These are phyloP conservation scores for Sphagnurus paluster DNA, from an alignment of 1,284 basidiomycete species.

Conservation along the genomic window DNA sequence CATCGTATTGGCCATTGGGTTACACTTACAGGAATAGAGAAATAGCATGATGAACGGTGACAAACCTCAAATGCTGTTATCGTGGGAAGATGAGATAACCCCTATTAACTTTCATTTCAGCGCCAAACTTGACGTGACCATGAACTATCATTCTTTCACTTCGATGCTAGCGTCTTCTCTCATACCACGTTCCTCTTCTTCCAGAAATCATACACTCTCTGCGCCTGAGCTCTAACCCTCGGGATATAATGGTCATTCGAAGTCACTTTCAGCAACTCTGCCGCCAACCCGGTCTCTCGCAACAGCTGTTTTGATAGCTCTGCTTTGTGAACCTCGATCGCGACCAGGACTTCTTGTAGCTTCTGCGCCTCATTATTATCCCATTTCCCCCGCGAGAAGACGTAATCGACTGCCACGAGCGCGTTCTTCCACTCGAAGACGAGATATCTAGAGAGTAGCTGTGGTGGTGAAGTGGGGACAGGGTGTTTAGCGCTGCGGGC, in stretches of 20 bases:
- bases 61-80: no score
- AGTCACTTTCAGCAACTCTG: conserved; percentile 18
- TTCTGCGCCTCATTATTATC: conserved; percentile 11
- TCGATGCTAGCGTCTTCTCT: neutral
- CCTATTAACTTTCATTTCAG: no score
- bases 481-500: no score
- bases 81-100: no score
- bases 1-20: no score
- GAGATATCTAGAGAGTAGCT: conserved; percentile 5
- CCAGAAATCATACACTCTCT: conserved; percentile 11
- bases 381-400: conserved; percentile 20
- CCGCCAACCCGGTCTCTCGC: conserved; percentile 20
- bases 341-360: conserved; percentile 20
- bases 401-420: conserved; percentile 20
- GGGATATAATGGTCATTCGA: conserved; percentile 12
- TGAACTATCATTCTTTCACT: no score
- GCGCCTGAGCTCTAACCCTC: conserved; percentile 1
- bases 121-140: no score
- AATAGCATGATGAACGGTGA: no score
- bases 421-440: conserved; percentile 19
- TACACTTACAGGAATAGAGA: no score
- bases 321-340: conserved; percentile 22
- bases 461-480: neutral
- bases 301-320: conserved; percentile 23
- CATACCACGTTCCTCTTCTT: neutral